Conservation (phyloP, 805 yeast genomes). For the Zygosaccharomyces gambellarensis region DNA sequence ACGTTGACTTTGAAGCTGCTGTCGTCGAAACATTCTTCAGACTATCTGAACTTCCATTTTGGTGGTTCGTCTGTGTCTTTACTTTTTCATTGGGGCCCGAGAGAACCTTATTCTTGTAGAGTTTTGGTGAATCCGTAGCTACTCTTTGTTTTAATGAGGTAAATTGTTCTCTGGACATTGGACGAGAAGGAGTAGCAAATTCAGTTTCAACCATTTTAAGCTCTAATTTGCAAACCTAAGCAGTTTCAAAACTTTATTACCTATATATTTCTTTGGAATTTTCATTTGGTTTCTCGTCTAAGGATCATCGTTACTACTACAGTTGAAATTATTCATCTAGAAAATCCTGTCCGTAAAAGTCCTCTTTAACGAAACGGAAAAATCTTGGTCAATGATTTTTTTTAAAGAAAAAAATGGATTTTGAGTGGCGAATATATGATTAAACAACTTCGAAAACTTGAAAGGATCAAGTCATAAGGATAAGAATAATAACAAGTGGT, state of each 20-base stretch:
- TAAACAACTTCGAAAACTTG: neutral
- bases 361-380: neutral
- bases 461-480: neutral
- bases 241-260: too few relatives aligned
- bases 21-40: neutral
- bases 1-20: neutral
- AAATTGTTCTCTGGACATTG: constrained; percentile 23
- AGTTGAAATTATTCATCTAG: neutral
- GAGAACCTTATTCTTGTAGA: constrained; percentile 23
- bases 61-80: constrained; percentile 1
- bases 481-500: neutral
- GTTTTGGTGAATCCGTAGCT: constrained; percentile 27
- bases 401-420: neutral
- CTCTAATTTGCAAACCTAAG: too few relatives aligned
- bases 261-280: too few relatives aligned
- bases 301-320: neutral
- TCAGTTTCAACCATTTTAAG: constrained; percentile 8
- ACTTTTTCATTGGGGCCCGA: constrained; percentile 7
- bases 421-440: neutral
- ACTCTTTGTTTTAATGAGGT: constrained; percentile 20
- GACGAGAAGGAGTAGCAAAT: constrained; percentile 21
- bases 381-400: neutral
- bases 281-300: neutral
- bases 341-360: neutral
- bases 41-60: neutral